Evolutionary conservation across 441 rosid species (phyloP).

Genomic region (Arabidopsis lyrata): DNA sequence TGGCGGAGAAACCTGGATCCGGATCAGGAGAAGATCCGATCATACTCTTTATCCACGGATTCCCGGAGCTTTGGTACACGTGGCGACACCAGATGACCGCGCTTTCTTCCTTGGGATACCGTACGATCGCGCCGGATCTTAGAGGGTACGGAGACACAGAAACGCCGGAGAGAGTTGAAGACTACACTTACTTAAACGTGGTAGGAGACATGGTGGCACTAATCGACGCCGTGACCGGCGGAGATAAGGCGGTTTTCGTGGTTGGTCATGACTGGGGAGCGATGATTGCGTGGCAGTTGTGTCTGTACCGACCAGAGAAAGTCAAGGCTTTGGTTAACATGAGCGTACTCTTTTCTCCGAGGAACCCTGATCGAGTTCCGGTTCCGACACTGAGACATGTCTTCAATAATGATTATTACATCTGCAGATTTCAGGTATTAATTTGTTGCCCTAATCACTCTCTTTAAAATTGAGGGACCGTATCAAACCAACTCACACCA

Average conservation of each 20-base stretch:
- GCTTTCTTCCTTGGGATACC: constrained; percentile 72
- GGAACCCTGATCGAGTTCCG: constrained; percentile 38
- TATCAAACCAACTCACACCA: constrained; percentile 11
- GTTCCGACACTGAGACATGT: constrained; percentile 30
- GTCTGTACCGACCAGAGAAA: constrained; percentile 43
- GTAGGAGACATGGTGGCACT: constrained; percentile 74
- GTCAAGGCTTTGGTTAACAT: constrained; percentile 46
- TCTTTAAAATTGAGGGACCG: not conserved
- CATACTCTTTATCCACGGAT: constrained; percentile 76
- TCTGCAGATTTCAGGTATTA: constrained; percentile 46
- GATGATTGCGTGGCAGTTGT: constrained; percentile 47
- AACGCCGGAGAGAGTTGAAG: constrained; percentile 53
- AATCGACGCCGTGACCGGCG: constrained; percentile 48
- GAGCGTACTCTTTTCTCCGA: constrained; percentile 41
- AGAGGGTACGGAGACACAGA: constrained; percentile 85
- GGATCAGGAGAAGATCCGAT: constrained; percentile 49
- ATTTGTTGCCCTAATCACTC: not conserved
- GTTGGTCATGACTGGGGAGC: constrained; percentile 55
- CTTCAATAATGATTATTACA: constrained; percentile 46
- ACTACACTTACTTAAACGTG: constrained; percentile 55
- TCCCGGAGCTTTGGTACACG: constrained; percentile 83
- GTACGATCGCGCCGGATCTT: constrained; percentile 78
- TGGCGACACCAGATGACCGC: constrained; percentile 82
- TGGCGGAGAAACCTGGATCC: constrained; percentile 54
- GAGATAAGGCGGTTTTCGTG: constrained; percentile 41